These are phyloP conservation scores for Immersiella caudata DNA, from an alignment of 495 filamentous ascomycete genomes.

Conservation along the genomic window DNA sequence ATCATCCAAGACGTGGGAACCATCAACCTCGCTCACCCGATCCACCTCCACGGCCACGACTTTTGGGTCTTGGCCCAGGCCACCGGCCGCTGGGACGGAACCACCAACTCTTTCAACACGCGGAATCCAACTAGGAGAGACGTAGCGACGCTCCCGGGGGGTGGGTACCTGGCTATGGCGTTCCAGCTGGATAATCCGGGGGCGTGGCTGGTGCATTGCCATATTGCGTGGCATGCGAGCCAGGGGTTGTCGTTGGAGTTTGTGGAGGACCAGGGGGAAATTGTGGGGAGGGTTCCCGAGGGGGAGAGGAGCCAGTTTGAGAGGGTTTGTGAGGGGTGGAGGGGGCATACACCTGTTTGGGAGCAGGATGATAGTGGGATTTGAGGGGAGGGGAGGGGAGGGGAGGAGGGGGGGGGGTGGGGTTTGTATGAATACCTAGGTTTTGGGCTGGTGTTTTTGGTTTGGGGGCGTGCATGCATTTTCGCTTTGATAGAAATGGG, in stretches of 20 bases:
- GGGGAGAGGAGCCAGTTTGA: neutral
- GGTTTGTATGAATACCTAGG: too few relatives aligned
- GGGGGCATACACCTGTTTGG: conserved; percentile 1
- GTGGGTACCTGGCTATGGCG: conserved; percentile 53
- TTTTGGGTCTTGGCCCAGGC: conserved; percentile 27
- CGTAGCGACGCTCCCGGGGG: conserved; percentile 55
- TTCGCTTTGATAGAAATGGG: too few relatives aligned
- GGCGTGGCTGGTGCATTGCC: conserved; percentile 34
- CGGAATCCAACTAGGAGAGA: conserved; percentile 61
- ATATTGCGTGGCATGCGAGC: conserved; percentile 34
- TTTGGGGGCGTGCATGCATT: too few relatives aligned
- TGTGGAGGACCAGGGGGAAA: conserved; percentile 22
- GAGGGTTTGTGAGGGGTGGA: conserved; percentile 19
- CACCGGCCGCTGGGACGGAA: conserved; percentile 1
- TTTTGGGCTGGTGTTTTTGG: too few relatives aligned
- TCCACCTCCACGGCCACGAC: conserved; percentile 34
- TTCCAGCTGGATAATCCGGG: conserved; percentile 59
- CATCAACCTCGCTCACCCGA: conserved; percentile 28
- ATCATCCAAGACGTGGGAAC: conserved; percentile 27
- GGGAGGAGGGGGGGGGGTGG: too few relatives aligned
- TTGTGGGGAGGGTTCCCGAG: neutral
- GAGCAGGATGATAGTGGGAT: conserved; percentile 31
- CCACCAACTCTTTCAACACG: conserved; percentile 24
- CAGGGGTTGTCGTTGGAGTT: conserved; percentile 29
- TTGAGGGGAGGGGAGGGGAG: neutral